Evolutionary conservation across 2,329 filamentous ascomycete genomes (phyloP).

Genomic region (Neofusicoccum umdonicola): DNA sequence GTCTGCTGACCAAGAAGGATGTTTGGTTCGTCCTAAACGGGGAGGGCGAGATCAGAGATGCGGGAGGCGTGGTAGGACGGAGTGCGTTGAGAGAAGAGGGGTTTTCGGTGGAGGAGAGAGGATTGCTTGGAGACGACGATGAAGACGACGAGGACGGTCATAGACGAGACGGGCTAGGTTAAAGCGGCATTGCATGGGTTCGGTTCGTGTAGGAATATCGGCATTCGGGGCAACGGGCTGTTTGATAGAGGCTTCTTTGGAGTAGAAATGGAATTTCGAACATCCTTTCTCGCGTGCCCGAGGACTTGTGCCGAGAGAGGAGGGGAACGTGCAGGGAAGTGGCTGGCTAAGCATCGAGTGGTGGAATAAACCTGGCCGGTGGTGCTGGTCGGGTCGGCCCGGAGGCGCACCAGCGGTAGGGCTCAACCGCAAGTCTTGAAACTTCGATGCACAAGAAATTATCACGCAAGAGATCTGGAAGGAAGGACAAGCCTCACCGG

Average conservation of each 20-base stretch:
- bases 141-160: slow-evolving; percentile 8
- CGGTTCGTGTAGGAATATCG: neutral
- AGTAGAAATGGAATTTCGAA: neutral
- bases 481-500: neutral
- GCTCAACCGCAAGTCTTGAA: too few relatives aligned
- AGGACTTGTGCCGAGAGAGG: too few relatives aligned
- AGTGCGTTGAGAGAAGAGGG: slow-evolving; percentile 35
- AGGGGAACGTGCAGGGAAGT: neutral
- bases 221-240: neutral
- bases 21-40: slow-evolving; percentile 90
- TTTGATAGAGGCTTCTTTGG: neutral
- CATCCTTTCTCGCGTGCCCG: too few relatives aligned
- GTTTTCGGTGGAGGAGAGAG: slow-evolving; percentile 38
- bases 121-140: slow-evolving; percentile 28
- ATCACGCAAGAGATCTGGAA: too few relatives aligned
- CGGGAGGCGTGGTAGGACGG: slow-evolving; percentile 27
- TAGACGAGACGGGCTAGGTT: neutral
- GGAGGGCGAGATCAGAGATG: slow-evolving; percentile 41
- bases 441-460: neutral
- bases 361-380: neutral
- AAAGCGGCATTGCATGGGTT: neutral
- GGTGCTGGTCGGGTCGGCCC: slow-evolving; percentile 1
- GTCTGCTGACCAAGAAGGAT: slow-evolving; percentile 94
- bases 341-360: neutral
- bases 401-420: neutral